These are phyloP conservation scores for Scolecobasidium constrictum DNA, from an alignment of 2,329 filamentous ascomycete genomes.

Conservation along the genomic window DNA sequence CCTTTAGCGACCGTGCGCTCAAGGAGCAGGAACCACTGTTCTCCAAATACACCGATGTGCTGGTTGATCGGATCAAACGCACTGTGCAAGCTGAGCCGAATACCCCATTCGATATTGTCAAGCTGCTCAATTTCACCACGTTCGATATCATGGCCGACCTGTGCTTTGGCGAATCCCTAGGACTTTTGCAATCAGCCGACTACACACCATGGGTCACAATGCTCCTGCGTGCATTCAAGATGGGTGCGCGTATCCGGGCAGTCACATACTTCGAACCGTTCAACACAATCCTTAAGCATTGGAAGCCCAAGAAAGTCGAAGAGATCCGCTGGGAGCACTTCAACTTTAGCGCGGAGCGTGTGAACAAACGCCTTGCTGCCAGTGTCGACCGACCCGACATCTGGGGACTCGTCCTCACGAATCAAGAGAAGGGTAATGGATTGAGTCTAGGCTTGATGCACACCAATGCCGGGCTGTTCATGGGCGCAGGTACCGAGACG, in stretches of 20 bases:
- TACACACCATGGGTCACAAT: conserved; percentile 25
- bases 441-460: conserved; percentile 26
- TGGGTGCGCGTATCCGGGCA: conserved; percentile 12
- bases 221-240: background rate
- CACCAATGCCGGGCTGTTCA: conserved; percentile 24
- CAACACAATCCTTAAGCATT: background rate
- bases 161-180: conserved; percentile 22
- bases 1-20: conserved; percentile 9
- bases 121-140: conserved; percentile 20
- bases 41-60: conserved; percentile 16
- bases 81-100: background rate
- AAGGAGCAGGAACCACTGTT: conserved; percentile 11
- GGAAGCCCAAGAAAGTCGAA: conserved; percentile 8
- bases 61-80: conserved; percentile 18
- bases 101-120: conserved; percentile 10
- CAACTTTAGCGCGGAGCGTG: conserved; percentile 17
- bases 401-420: conserved; percentile 26
- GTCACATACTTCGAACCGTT: background rate
- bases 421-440: conserved; percentile 19
- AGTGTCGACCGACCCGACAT: conserved; percentile 25
- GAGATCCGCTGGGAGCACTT: conserved; percentile 11
- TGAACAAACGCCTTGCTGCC: conserved; percentile 17
- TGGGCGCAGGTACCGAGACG: conserved; percentile 35
- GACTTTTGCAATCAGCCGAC: conserved; percentile 18
- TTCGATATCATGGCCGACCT: conserved; percentile 20